phyloP scores from a whole-genome alignment of 768 basidiomycete genomes.

The Trametes cubensis region DNA sequence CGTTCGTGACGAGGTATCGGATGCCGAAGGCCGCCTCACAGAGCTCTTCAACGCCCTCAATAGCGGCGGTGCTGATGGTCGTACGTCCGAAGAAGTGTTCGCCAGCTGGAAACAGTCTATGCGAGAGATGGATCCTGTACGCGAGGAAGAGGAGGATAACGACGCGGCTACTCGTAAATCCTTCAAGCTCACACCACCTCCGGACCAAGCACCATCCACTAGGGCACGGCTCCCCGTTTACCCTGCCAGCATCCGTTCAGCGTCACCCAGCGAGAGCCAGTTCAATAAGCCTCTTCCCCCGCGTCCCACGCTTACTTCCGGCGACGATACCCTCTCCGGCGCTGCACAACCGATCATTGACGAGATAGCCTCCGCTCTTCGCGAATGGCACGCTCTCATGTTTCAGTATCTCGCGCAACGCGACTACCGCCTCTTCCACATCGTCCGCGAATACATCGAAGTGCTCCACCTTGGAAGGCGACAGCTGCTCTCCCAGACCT shows the following conservation, averaged over 20 bases:
- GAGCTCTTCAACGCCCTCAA: constrained; percentile 67
- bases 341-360: constrained; percentile 88
- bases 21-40: constrained; percentile 84
- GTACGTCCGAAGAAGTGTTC: constrained; percentile 40
- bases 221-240: constrained; percentile 75
- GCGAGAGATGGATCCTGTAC: constrained; percentile 52
- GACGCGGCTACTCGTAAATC: constrained; percentile 51
- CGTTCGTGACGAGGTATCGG: constrained; percentile 82
- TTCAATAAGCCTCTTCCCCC: constrained; percentile 78
- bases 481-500: constrained; percentile 84
- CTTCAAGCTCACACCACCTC: constrained; percentile 72
- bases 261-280: constrained; percentile 67
- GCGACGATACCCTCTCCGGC: constrained; percentile 90
- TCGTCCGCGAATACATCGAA: constrained; percentile 88
- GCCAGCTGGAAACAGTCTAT: constrained; percentile 28
- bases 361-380: constrained; percentile 93
- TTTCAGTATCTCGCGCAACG: constrained; percentile 88
- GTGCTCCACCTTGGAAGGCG: constrained; percentile 88
- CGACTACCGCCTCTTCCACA: constrained; percentile 87
- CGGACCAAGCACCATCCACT: constrained; percentile 73
- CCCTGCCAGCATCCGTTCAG: constrained; percentile 66
- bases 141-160: constrained; percentile 70
- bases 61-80: constrained; percentile 48
- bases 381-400: constrained; percentile 94
- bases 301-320: constrained; percentile 91